These are phyloP conservation scores for Phalaenopsis equestris DNA, from an alignment of 106 monocot genomes.

Conservation along the genomic window DNA sequence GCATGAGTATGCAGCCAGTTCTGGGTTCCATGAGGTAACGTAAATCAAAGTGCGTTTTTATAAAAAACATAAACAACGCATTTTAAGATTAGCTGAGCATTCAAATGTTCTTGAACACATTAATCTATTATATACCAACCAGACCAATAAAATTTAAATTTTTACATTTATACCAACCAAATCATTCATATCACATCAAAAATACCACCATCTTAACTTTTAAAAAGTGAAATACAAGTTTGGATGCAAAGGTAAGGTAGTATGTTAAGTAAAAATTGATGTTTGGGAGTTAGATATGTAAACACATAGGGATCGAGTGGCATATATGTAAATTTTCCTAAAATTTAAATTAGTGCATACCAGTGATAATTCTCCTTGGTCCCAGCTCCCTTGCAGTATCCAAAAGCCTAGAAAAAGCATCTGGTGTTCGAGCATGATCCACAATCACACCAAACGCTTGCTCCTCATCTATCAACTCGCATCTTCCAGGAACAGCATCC, in stretches of 20 bases:
- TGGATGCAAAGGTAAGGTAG: too few species aligned
- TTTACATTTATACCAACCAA: too few species aligned
- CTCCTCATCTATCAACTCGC: conserved; percentile 85
- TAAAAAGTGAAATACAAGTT: too few species aligned
- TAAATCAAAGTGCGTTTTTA: not conserved
- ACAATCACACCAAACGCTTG: conserved; percentile 88
- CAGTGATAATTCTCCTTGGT: conserved; percentile 77
- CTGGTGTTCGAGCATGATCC: conserved; percentile 70
- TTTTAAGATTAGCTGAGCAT: not conserved
- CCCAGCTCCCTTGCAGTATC: conserved; percentile 62
- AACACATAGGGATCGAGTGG: too few species aligned
- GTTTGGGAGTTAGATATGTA: too few species aligned
- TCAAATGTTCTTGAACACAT: not conserved
- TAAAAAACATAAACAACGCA: not conserved
- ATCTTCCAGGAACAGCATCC: conserved; percentile 88
- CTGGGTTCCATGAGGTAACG: not conserved
- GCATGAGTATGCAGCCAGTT: not conserved
- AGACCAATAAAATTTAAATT: not conserved
- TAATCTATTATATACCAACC: not conserved
- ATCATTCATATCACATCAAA: too few species aligned
- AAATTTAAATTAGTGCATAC: conserved; percentile 24
- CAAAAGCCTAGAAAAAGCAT: conserved; percentile 59
- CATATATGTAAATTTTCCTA: too few species aligned
- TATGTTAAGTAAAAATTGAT: too few species aligned
- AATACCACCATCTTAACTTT: too few species aligned